Base-by-base conservation (phyloP, 2,329 filamentous ascomycete genomes). In the Zarea fungicola region DNA sequence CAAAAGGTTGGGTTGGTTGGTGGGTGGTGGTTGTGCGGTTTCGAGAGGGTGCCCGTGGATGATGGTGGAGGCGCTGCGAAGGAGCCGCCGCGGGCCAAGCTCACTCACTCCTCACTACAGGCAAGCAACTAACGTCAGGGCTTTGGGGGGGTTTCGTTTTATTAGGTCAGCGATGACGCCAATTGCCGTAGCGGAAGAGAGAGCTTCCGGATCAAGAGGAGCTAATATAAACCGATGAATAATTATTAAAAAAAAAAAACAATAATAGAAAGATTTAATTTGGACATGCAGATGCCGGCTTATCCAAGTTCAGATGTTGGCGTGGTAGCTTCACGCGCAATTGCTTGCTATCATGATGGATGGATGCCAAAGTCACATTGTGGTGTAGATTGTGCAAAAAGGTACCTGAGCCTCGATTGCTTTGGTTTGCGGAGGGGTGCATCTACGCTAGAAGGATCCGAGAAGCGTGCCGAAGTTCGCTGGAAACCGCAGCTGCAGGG, bases 131-230 rank as follows among this genome's bases (percentile, higher is more conserved):
- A 60, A 57, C 55, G 52, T 56, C 56, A 55, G 58, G 58, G 56
- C 56, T 62, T 56, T 49, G 61, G 58, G 62, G 61, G 63, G 61
- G 11, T 25, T n/a, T n/a, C n/a, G n/a, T n/a, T n/a, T 29, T 45
- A 45, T 65, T 66, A 66, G 63, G 65, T 66, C 65, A 67, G 64
- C 62, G 59, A 65, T 66, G 62, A 66, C 64, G 64, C 57, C 62
- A 61, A 62, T 60, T 59, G 60, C 60, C 56, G 48, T 9, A 32
- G 6, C 10, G 42, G n/a, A n/a, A n/a, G n/a, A n/a, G n/a, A n/a
- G n/a, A n/a, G n/a, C n/a, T n/a, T n/a, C n/a, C n/a, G n/a, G n/a
- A n/a, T n/a, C n/a, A n/a, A n/a, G n/a, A n/a, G n/a, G n/a, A n/a
- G n/a, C n/a, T n/a, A n/a, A n/a, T n/a, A n/a, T n/a, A n/a, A n/a